A percentile compares a stretch with the other conserved stretches of the same genome.
phyloP scores from a whole-genome alignment of 2,329 filamentous ascomycete species.

The Arthrobotrys conoides region DNA sequence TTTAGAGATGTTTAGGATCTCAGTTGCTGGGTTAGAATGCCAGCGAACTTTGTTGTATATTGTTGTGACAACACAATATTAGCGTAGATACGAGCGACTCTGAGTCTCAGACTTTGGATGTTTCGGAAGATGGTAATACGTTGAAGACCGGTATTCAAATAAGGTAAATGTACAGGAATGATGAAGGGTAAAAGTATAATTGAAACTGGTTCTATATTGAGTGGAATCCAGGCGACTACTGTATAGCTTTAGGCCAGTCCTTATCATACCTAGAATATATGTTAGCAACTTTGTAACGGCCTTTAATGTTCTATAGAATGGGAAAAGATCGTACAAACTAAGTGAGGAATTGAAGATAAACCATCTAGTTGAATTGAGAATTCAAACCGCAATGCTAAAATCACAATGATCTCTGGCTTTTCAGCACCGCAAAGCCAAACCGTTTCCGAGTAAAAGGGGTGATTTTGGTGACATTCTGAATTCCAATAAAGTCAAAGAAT shows the following conservation, averaged over 20 bases:
- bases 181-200: too few species aligned
- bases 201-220: too few species aligned
- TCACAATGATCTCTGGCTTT: background rate
- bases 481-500: background rate
- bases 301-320: background rate
- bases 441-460: background rate
- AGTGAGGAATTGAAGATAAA: background rate
- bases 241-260: background rate
- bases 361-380: too few species aligned
- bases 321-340: background rate
- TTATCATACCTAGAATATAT: background rate
- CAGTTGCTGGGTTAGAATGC: conserved; percentile 12
- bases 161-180: too few species aligned
- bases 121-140: background rate
- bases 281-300: background rate
- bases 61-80: conserved; percentile 10
- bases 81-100: background rate
- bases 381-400: background rate
- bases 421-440: background rate
- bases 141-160: background rate
- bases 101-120: background rate
- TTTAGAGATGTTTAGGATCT: conserved; percentile 10
- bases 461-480: background rate
- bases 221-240: background rate
- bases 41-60: conserved; percentile 24